Evolutionary conservation across 441 rosid genomes (phyloP).

Genomic region (Arabidopsis hybrid): DNA sequence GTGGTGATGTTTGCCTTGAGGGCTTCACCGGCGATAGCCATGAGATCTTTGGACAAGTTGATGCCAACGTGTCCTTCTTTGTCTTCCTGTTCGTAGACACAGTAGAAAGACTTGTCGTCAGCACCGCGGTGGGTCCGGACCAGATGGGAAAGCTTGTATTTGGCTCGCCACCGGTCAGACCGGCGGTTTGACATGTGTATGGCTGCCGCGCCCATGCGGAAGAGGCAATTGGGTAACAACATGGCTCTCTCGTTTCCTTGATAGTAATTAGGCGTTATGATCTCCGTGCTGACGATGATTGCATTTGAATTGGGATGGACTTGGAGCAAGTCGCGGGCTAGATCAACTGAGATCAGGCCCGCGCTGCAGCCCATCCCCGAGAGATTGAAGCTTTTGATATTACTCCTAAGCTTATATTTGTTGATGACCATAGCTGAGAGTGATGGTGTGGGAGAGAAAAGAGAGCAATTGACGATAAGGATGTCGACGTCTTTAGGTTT

Average conservation of each 20-base stretch:
- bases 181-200: conserved; percentile 77
- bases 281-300: conserved; percentile 86
- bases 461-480: conserved; percentile 85
- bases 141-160: conserved; percentile 76
- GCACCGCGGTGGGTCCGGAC: conserved; percentile 92
- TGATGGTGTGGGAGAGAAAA: conserved; percentile 91
- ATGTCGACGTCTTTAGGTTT: conserved; percentile 84
- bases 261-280: conserved; percentile 88
- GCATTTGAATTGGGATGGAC: conserved; percentile 88
- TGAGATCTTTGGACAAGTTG: conserved; percentile 78
- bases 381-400: conserved; percentile 88
- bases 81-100: conserved; percentile 88
- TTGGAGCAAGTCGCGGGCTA: conserved; percentile 86
- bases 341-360: conserved; percentile 75
- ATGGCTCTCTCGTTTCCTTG: conserved; percentile 85
- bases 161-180: conserved; percentile 69
- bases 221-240: conserved; percentile 92
- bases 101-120: conserved; percentile 78
- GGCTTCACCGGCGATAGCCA: conserved; percentile 97
- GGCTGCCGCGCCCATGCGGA: conserved; percentile 94
- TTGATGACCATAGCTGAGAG: conserved; percentile 92
- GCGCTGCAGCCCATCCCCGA: conserved; percentile 99
- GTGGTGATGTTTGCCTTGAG: conserved; percentile 91
- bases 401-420: conserved; percentile 88
- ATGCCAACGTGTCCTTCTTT: conserved; percentile 84